Base-by-base conservation (phyloP, 352 stramenopile genomes). In the Ochromonadaceae sp. region DNA sequence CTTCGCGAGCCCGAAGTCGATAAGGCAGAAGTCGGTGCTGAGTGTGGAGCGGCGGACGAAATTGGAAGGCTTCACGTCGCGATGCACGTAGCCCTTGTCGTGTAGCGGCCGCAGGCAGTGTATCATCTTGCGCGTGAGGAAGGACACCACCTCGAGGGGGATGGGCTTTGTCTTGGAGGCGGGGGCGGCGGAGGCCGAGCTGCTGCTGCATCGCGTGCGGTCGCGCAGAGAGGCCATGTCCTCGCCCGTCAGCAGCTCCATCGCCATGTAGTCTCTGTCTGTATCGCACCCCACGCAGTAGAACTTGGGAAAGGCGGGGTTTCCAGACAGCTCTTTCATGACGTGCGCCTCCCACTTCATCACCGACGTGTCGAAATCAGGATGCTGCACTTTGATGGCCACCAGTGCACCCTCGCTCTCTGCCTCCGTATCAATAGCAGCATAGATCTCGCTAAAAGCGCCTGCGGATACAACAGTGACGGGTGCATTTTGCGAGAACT, bases 1-100 rank as follows among this genome's bases (percentile, higher is more conserved):
- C 25, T 61, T 61, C 5, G 34, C 38, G 5, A 61, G 22, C 25
- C 53, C 53, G 48, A 61, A 61, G 35, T 61, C 53, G 22, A 61
- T 61, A 28, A 61, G n/a, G 48, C 53, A 61, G 38, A 61, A 61
- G 30, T 56, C 12, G n/a, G 53, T 61, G 26, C 7, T 61, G 10
- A 30, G 28, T 20, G 44, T 22, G 7, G 28, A 5, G 9, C 10
- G 15, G 9, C 53, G 12, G 25, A 61, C 53, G 26, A 61, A 61
- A 25, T 61, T 61, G 12, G 53, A 52, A 30, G 53, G 53, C 48
- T 61, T 61, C 7, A 61, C 31, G 35, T 61, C 53, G 17, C 53
- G 9, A 47, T 61, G 53, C 25, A 61, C 12, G 35, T 28, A 61
- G 10, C 53, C 53, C 25, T 26, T 10, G n/a, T 25, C 10, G 35